Evolutionary conservation across 2,329 filamentous ascomycete genomes (phyloP).

Genomic region (Dryadomyces quercivorus): DNA sequence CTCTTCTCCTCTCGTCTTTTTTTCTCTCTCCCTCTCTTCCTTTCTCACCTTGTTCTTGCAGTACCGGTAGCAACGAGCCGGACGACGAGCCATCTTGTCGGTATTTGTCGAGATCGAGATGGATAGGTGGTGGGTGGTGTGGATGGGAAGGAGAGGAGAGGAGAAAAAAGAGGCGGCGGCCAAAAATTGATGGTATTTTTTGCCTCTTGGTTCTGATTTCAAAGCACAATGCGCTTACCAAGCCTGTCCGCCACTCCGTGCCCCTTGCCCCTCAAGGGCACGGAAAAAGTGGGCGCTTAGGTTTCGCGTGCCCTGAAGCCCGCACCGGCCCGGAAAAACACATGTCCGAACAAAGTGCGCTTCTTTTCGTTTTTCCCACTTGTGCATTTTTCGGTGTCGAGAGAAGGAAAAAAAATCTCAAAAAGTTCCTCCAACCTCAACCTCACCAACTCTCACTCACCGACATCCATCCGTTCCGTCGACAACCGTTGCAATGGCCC

Average conservation of each 20-base stretch:
- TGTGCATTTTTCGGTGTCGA: background rate
- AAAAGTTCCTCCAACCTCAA: background rate
- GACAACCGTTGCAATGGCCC: slow-evolving; percentile 43
- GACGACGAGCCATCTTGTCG: slow-evolving; percentile 97
- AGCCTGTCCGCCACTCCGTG: slow-evolving; percentile 10
- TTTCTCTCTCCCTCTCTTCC: background rate
- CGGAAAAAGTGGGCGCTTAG: slow-evolving; percentile 23
- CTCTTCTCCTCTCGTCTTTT: background rate
- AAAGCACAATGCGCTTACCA: slow-evolving; percentile 30
- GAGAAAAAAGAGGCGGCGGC: slow-evolving; percentile 3
- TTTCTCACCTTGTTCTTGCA: slow-evolving; percentile 96
- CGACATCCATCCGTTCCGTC: background rate
- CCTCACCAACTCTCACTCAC: background rate
- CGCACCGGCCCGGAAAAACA: slow-evolving; percentile 9
- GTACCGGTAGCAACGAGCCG: slow-evolving; percentile 99
- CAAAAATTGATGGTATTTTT: slow-evolving; percentile 5
- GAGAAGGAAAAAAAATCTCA: background rate
- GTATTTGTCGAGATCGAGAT: slow-evolving; percentile 22
- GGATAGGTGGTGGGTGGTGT: slow-evolving; percentile 21
- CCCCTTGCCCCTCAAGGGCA: background rate
- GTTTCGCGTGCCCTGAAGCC: slow-evolving; percentile 17
- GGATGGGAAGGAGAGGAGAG: slow-evolving; percentile 22
- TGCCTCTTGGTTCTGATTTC: slow-evolving; percentile 32
- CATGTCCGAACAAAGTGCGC: background rate
- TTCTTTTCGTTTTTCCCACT: background rate